Evolutionary conservation across 1,284 basidiomycete species (phyloP), one percentile per base, ranked within the genome.

Genomic region (Naganishia liquefaciens): DNA sequence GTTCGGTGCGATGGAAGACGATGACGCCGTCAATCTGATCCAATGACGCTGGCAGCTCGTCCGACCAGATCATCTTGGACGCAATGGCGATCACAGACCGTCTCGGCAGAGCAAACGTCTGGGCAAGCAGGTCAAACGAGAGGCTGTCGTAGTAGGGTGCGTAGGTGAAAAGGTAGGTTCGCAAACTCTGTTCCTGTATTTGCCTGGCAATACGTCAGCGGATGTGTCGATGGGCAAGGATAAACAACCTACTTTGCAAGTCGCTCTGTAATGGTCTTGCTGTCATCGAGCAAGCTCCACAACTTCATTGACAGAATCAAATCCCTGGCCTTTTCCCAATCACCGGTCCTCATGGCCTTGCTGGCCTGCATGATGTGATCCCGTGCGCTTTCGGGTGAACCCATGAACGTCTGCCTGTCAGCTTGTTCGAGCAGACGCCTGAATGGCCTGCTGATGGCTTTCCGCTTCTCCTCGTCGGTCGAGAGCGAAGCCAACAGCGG

Each of bases 311-410:
- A 88, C 73, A 92, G 86, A 68, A 99, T 87, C 61, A 99, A 83
- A 75, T 98, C 92, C 61, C 89, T 86, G 75, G 93, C 96, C 74
- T 88, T 87, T 78, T 95, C 90, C 96, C 96, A 99, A 74, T 99
- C 93, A 54, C 96, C 95, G 69, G 90, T 87, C 80, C 98, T 93
- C 63, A 99, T 81, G 5, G 96, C 94, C 81, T 94, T 96, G 80
- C 90, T 91, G 5, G 96, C 96, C 80, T 98, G 95, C 91, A 99
- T 98, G 78, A 99, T 95, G 79, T 99, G 95, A 77, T 99, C 96
- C 49, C 95, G 83, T 57, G 95, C 99, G 78, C 92, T 98, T 81
- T 99, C 96, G 33, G 96, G 96, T 2, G 96, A 96, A 19, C 96
- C 96, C 47, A 93, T 94, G 80, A 99, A 99, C 11, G 97, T 90